These are phyloP conservation scores for Cubamyces sp. DNA, from an alignment of 768 basidiomycete species.

Conservation along the genomic window DNA sequence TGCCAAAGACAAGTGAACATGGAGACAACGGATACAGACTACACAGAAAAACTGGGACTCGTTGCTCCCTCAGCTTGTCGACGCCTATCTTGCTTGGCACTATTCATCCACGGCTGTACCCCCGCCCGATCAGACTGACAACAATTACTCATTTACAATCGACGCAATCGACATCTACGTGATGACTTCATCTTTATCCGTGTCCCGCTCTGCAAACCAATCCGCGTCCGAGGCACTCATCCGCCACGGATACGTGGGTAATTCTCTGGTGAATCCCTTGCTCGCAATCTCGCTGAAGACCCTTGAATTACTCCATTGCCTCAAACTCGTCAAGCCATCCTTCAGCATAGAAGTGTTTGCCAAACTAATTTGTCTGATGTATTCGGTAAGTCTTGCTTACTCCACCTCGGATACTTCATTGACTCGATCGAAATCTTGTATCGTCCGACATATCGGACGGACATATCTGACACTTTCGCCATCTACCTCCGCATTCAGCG, in stretches of 20 bases:
- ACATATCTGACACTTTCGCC: conserved; percentile 41
- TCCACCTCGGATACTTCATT: neutral
- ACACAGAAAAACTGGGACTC: conserved; percentile 2
- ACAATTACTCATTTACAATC: conserved; percentile 6
- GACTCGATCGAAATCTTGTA: conserved; percentile 33
- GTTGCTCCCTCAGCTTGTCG: neutral
- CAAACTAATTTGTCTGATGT: conserved; percentile 23
- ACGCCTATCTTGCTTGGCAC: conserved; percentile 17
- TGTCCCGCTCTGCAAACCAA: neutral
- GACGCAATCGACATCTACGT: conserved; percentile 14
- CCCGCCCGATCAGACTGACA: neutral
- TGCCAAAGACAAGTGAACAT: conserved; percentile 10
- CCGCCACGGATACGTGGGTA: conserved; percentile 13
- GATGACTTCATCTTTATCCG: neutral
- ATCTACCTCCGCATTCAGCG: conserved; percentile 37
- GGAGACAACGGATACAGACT: conserved; percentile 11
- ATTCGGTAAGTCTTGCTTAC: conserved; percentile 19
- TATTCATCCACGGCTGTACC: neutral
- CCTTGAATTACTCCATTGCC: conserved; percentile 17
- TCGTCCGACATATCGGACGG: conserved; percentile 23
- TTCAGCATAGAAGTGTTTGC: conserved; percentile 29
- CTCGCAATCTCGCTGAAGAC: conserved; percentile 25
- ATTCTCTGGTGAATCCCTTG: conserved; percentile 5
- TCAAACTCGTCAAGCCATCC: conserved; percentile 23
- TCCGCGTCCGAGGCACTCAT: conserved; percentile 6